Base-by-base conservation (phyloP, 352 stramenopile species). In the Phytopythium aichiense region DNA sequence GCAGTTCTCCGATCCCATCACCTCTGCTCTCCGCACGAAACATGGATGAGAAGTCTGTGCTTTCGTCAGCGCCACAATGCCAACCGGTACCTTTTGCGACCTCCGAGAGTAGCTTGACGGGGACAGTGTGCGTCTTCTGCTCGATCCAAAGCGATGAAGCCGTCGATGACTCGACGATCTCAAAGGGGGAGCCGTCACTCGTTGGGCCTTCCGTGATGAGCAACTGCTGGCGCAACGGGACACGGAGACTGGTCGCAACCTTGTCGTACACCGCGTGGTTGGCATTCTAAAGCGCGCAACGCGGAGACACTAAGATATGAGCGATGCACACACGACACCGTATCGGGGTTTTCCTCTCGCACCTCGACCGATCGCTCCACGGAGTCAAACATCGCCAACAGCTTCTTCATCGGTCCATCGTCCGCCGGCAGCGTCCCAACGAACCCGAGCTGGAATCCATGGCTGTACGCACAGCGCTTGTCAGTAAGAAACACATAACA, bases 1-100 rank as follows among this genome's bases (percentile, higher is more conserved):
- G n/a, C 55, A 77, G 30, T 74, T 50, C 2, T 76, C 61, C 38
- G 78, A 78, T 38, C 71, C 69, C 15, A 86, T 57, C 43, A 83
- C 50, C 7, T 75, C 73, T 85, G 9, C 25, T 23, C 22, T 12
- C 46, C 16, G 43, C 48, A 22, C 0, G 55, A 37, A 28, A 45
- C 31, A 22, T 25, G 15, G 25, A 46, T 28, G 15, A 42, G 31
- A 16, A 13, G 35, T 15, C 35, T 40, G 35, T 16, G 35, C 12
- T 16, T 40, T 40, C 35, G 9, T 15, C 12, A 40, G 12, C 35
- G 12, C 35, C 12, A 40, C 12, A 15, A 15, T 40, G 35, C 12
- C 35, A 7, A 15, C 9, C 8, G 12, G 35, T 15, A 73, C 71
- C 65, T 67, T 61, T 54, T 22, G 57, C 66, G 43, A 76, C 55